Evolutionary conservation across 2,329 filamentous ascomycete species (phyloP).

Genomic region (Aschersonia sp.): DNA sequence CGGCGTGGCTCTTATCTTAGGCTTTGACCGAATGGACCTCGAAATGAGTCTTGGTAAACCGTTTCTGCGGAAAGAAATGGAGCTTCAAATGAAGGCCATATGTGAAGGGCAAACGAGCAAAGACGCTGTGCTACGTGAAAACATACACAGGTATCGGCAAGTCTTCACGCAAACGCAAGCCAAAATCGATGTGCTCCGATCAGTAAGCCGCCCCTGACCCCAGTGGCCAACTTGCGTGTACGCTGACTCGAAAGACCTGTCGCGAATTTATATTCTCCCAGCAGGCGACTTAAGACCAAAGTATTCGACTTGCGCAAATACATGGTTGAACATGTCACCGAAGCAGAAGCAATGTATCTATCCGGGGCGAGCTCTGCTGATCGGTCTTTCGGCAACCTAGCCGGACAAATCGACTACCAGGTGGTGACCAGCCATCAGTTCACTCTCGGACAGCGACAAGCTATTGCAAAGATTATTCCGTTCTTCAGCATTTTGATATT

Average conservation of each 20-base stretch:
- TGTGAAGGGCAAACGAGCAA: slow-evolving; percentile 74
- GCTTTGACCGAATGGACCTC: slow-evolving; percentile 87
- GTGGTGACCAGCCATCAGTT: no score
- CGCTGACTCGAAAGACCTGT: slow-evolving; percentile 16
- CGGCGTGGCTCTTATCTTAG: slow-evolving; percentile 81
- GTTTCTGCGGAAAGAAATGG: slow-evolving; percentile 95
- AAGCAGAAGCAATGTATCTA: no score
- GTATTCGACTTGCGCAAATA: no score
- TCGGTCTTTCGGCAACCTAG: no score
- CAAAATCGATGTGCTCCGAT: slow-evolving; percentile 53
- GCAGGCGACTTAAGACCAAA: no score
- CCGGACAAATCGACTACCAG: no score
- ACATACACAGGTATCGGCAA: slow-evolving; percentile 70
- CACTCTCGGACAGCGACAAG: no score
- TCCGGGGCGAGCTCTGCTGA: no score
- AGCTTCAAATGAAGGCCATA: slow-evolving; percentile 90
- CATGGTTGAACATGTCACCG: no score
- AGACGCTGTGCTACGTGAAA: slow-evolving; percentile 65
- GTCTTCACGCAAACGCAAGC: slow-evolving; percentile 75
- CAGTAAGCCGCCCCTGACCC: slow-evolving; percentile 30
- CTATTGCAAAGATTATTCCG: no score
- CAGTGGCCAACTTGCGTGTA: not conserved
- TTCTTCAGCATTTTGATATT: no score
- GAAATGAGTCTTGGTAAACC: slow-evolving; percentile 91
- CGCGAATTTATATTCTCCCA: slow-evolving; percentile 21